These are phyloP conservation scores for Tolypocladium ovalisporum DNA, from an alignment of 2,329 filamentous ascomycete species.

Conservation along the genomic window DNA sequence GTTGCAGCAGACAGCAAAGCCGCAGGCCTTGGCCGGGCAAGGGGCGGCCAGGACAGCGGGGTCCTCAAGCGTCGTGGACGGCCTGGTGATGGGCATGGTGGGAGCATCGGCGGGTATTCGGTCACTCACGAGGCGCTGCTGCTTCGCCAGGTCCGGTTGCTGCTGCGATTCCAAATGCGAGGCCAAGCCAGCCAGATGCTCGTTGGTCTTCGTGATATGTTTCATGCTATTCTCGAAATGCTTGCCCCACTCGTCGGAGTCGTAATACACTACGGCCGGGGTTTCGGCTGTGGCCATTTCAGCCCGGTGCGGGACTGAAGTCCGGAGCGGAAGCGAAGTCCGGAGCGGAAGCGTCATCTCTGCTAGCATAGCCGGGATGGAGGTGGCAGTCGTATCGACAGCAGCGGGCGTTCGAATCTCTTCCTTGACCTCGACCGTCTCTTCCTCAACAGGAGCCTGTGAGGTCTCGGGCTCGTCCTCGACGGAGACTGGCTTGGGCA, in stretches of 20 bases:
- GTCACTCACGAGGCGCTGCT: background rate
- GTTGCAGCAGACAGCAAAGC: slow-evolving; percentile 89
- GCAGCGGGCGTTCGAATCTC: background rate
- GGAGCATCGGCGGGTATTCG: background rate
- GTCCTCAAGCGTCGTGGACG: background rate
- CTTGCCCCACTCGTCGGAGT: slow-evolving; percentile 14
- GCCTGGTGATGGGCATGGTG: background rate
- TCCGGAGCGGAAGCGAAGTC: background rate
- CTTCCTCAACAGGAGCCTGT: slow-evolving; percentile 3
- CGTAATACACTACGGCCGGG: slow-evolving; percentile 1
- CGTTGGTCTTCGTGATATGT: slow-evolving; percentile 13
- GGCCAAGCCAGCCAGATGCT: slow-evolving; percentile 4
- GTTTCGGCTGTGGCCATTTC: background rate
- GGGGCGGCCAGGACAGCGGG: background rate
- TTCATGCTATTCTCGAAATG: slow-evolving; percentile 16
- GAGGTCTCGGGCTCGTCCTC: slow-evolving; percentile 37
- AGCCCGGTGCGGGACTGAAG: background rate
- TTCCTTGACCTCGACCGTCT: background rate
- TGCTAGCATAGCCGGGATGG: background rate
- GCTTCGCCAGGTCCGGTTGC: background rate
- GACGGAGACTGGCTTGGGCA: slow-evolving; percentile 33
- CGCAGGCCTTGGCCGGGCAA: background rate
- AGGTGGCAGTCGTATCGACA: background rate
- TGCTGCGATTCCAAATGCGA: slow-evolving; percentile 1
- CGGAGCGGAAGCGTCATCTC: background rate